Percentiles rank a stretch among this genome's conserved stretches.
Evolutionary conservation across 148 eudicot species (phyloP).

Genomic region (Cornus suecica): DNA sequence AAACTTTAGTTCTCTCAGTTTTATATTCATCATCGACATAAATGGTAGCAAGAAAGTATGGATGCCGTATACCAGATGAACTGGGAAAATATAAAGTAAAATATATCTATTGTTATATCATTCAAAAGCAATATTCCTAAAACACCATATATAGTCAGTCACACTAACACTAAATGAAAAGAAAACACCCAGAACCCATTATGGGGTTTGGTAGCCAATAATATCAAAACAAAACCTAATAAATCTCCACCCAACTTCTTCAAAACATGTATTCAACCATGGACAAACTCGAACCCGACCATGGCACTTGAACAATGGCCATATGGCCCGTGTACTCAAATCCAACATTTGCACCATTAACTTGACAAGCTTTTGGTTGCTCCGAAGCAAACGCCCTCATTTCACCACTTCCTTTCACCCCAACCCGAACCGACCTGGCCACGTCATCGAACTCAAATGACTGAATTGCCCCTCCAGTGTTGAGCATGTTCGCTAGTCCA

Average conservation of each 20-base stretch:
- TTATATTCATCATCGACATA: too few relatives aligned
- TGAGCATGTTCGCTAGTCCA: conserved; percentile 63
- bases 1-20: too few relatives aligned
- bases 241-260: not conserved
- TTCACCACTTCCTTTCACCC: conserved; percentile 62
- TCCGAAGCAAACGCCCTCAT: conserved; percentile 52
- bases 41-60: too few relatives aligned
- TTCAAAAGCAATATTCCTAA: too few relatives aligned
- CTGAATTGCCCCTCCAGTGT: conserved; percentile 61
- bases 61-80: too few relatives aligned
- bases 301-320: conserved; percentile 45
- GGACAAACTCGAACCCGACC: conserved; percentile 37
- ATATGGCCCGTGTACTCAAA: conserved; percentile 38
- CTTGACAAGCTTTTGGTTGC: conserved; percentile 40
- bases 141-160: too few relatives aligned
- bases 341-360: conserved; percentile 45
- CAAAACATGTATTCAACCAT: conserved; percentile 46
- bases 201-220: too few relatives aligned
- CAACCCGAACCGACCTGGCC: conserved; percentile 33
- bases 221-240: not conserved
- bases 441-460: conserved; percentile 37
- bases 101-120: too few relatives aligned
- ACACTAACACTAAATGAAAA: too few relatives aligned
- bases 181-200: too few relatives aligned
- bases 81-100: too few relatives aligned